These are phyloP conservation scores for Pyrus hybrid DNA, from an alignment of 331 rosid species.

Conservation along the genomic window DNA sequence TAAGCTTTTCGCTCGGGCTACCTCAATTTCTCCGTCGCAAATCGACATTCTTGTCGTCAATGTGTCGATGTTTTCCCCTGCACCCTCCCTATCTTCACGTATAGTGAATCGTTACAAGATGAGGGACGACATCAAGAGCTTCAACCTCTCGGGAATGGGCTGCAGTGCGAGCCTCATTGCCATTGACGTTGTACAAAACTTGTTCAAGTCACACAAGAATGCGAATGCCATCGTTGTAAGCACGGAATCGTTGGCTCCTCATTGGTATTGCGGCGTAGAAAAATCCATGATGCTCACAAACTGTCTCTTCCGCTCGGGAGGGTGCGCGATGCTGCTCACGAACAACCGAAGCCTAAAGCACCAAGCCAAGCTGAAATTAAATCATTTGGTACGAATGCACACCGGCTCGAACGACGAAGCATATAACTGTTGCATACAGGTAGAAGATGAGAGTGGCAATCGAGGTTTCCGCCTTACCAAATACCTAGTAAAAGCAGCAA, in stretches of 20 bases:
- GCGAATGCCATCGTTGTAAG: conserved; percentile 20
- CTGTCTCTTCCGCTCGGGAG: conserved; percentile 24
- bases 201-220: conserved; percentile 14
- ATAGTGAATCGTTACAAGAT: conserved; percentile 20
- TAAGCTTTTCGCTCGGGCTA: conserved; percentile 13
- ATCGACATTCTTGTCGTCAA: conserved; percentile 28
- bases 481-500: conserved; percentile 19
- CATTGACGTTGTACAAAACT: conserved; percentile 15
- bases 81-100: conserved; percentile 22
- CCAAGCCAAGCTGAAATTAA: conserved; percentile 10
- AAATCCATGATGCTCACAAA: conserved; percentile 22
- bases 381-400: conserved; percentile 11
- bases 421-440: conserved; percentile 14
- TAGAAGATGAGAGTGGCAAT: conserved; percentile 13
- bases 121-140: conserved; percentile 21
- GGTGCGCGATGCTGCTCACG: conserved; percentile 18
- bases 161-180: conserved; percentile 28
- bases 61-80: conserved; percentile 26
- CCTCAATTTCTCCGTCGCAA: conserved; percentile 5
- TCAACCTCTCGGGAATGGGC: conserved; percentile 38
- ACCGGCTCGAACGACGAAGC: conserved; percentile 16
- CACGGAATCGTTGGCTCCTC: conserved; percentile 19
- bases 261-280: conserved; percentile 20
- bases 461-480: conserved; percentile 13
- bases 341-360: conserved; percentile 7